Conservation (phyloP, 2,329 filamentous ascomycete genomes). For the Penicillium occitanis region DNA sequence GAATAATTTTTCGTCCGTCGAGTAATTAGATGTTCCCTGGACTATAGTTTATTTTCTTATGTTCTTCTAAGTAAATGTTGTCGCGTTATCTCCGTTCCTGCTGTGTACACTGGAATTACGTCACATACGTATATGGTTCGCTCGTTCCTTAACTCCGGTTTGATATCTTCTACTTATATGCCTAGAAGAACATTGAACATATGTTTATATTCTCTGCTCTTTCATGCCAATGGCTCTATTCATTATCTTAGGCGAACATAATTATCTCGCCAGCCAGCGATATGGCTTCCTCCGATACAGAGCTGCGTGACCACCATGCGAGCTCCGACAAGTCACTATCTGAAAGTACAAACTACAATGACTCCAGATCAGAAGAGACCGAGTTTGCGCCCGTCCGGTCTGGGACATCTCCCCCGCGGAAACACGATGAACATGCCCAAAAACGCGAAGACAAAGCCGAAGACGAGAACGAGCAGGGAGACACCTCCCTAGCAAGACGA, state of each 20-base stretch:
- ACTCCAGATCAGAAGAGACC: not conserved
- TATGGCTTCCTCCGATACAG: not conserved
- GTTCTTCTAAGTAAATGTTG: not conserved
- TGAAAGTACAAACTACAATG: not conserved
- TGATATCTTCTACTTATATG: not conserved
- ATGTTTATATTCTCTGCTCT: not conserved
- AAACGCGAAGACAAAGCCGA: not conserved
- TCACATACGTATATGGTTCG: not conserved
- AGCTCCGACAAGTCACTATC: not conserved
- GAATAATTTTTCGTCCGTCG: not conserved
- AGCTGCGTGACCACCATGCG: not conserved
- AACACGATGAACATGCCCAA: not conserved
- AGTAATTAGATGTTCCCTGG: not conserved
- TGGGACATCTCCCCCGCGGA: not conserved
- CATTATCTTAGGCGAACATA: not conserved
- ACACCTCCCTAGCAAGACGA: not conserved
- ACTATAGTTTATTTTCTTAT: not conserved
- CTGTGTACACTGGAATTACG: not conserved
- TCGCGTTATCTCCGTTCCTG: conserved; percentile 1
- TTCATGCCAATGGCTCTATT: not conserved
- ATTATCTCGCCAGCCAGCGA: not conserved
- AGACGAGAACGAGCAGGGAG: not conserved
- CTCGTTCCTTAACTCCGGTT: not conserved
- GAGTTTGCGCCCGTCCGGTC: not conserved
- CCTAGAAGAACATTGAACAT: not conserved